These are phyloP conservation scores for Cajanus cajan DNA, from an alignment of 306 rosid genomes.

Conservation along the genomic window DNA sequence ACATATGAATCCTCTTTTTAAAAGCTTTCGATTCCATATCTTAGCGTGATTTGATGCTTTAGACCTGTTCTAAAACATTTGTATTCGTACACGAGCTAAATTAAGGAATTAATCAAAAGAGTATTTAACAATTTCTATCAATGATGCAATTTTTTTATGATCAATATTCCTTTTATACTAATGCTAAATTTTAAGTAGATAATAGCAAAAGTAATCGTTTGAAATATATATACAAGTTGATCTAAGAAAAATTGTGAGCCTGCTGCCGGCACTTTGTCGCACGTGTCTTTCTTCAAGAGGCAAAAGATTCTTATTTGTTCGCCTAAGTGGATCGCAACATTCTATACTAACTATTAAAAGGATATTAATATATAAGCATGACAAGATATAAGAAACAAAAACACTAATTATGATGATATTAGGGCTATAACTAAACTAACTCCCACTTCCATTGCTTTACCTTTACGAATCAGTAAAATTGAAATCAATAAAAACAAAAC, in stretches of 20 bases:
- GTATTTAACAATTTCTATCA: neutral
- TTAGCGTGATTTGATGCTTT: slow-evolving; percentile 16
- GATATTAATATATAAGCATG: neutral
- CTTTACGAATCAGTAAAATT: neutral
- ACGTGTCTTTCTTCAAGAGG: neutral
- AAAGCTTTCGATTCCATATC: neutral
- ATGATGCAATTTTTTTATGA: neutral
- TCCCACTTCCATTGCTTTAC: neutral
- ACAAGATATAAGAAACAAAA: neutral
- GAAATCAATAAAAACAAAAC: neutral
- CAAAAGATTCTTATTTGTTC: slow-evolving; percentile 1
- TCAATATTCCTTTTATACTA: neutral
- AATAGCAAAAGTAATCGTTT: neutral
- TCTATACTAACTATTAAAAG: too few species aligned
- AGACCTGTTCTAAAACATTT: neutral
- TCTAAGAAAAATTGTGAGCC: neutral
- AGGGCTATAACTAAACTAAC: neutral
- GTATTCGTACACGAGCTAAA: neutral
- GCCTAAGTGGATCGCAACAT: too few species aligned
- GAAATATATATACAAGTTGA: neutral
- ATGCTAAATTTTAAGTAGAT: neutral
- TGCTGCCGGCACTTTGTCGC: neutral
- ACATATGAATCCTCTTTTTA: neutral
- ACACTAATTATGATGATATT: neutral
- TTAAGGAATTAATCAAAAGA: neutral